Base-by-base conservation (phyloP, 2,329 filamentous ascomycete genomes). In the Talaromyces sp. region DNA sequence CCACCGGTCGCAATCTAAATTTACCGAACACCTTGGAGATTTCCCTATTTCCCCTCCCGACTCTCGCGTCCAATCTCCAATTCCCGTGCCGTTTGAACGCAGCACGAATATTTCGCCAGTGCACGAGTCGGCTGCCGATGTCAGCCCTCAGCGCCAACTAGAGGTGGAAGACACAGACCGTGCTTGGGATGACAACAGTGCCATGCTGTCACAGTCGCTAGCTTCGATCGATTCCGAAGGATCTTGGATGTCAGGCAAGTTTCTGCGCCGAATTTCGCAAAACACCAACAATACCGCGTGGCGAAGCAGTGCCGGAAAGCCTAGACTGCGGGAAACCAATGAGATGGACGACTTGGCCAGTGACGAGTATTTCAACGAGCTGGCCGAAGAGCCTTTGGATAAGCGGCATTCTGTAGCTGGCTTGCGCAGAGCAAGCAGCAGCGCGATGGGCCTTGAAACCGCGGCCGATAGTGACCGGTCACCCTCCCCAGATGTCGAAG, bases 151-250 rank as follows among this genome's bases (percentile, higher is more conserved):
- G 67, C 57, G 55, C 54, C 19, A 72, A 75, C 56, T 69, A 69
- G 69, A 66, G 58, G 73, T 71, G 62, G 65, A 64, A 49, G 68
- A 63, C 4, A 44, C n/a, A 53, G 70, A 60, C 60, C 68, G 69
- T 52, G 82, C 75, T 25, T 74, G 70, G 67, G 68, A 68, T 7
- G 70, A 69, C 0, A 69, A 84, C 65, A 79, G 77, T 52, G 72
- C 76, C 22, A 76, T 78, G 36, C 67, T 92, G 71, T 91, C 92
- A 32, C 89, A 93, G 73, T 98, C 93, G 0, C 82, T 98, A 19
- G 95, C 92, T 1, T 97, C 93, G 0, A 91, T 98, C 62, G 95
- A 97, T 71, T 97, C 93, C 0, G 95, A 99, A 78, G 95, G 85
- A 4, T 97, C 93, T 0, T 99, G 95, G 95, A 86, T 99, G 52